A percentile compares a stretch with the other conserved stretches of the same genome.
phyloP scores from a whole-genome alignment of 176 grass and related monocot genomes.

The Avena atlantica region DNA sequence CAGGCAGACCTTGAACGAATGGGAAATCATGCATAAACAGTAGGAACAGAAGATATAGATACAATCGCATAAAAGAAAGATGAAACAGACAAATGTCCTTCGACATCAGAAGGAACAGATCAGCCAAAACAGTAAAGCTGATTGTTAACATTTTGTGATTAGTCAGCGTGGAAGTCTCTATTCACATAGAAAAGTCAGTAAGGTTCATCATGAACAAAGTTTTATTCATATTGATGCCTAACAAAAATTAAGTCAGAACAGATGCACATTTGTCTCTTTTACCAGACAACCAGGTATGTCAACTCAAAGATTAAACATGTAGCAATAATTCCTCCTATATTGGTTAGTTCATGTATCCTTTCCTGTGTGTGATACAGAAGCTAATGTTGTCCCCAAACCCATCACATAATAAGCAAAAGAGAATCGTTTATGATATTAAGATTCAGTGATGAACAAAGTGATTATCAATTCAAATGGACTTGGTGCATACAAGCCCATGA shows the following conservation, averaged over 20 bases:
- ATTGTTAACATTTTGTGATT: background rate
- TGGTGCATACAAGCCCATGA: slow-evolving; percentile 6
- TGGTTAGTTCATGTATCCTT: background rate
- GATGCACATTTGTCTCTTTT: background rate
- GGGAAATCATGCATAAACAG: background rate
- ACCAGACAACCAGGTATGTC: background rate
- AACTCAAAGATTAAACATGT: background rate
- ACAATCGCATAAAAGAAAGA: background rate
- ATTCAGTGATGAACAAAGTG: too few relatives aligned
- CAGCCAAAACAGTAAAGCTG: background rate
- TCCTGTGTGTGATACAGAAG: background rate
- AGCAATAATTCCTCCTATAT: background rate
- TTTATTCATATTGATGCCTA: background rate
- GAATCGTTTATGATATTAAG: background rate
- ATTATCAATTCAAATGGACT: background rate
- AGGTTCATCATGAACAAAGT: background rate
- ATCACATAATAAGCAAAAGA: background rate
- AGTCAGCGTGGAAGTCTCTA: background rate
- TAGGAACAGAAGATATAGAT: background rate
- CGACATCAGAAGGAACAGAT: background rate
- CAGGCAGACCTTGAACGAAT: background rate
- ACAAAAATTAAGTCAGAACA: background rate
- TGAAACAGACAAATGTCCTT: background rate
- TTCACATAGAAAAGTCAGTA: slow-evolving; percentile 3
- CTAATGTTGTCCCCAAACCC: background rate